Conservation (phyloP, 1,139 yeast species). For the Hemisphaericaspora subhashii region DNA sequence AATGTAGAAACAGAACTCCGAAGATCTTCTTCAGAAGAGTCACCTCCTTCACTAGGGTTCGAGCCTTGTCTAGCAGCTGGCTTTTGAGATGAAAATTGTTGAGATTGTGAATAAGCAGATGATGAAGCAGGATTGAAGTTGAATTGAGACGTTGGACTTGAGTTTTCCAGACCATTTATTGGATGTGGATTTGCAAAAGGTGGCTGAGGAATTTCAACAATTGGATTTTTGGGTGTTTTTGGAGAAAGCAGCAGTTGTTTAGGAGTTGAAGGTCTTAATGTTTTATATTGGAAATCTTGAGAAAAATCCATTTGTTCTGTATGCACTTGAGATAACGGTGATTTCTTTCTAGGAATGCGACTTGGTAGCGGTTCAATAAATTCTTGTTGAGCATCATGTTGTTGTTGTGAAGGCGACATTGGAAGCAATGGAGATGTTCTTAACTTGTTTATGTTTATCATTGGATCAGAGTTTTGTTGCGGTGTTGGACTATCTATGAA, state of each 20-base stretch:
- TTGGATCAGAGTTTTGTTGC: background rate
- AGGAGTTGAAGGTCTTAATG: background rate
- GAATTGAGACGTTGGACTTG: slow-evolving; percentile 4
- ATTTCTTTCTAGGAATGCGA: slow-evolving; percentile 1
- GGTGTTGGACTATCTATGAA: background rate
- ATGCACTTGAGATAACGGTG: slow-evolving; percentile 2
- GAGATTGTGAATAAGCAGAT: background rate
- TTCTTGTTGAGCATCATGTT: background rate
- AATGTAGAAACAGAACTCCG: slow-evolving; percentile 11
- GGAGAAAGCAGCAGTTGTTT: background rate
- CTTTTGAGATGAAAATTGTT: background rate
- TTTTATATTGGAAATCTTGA: too few relatives aligned
- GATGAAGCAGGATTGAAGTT: slow-evolving; percentile 1
- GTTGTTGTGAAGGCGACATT: background rate
- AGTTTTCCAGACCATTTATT: background rate
- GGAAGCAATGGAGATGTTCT: background rate
- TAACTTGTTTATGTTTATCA: background rate
- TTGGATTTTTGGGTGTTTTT: background rate
- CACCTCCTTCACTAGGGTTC: slow-evolving; percentile 8
- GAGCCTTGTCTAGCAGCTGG: background rate
- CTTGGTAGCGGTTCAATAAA: background rate
- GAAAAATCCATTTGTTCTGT: background rate
- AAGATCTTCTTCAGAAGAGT: slow-evolving; percentile 19
- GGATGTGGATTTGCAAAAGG: background rate
- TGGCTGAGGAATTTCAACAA: background rate